Percentiles rank a stretch among this genome's conserved stretches.
Evolutionary conservation across 805 yeast genomes (phyloP).

Genomic region (Naumovozyma castellii): DNA sequence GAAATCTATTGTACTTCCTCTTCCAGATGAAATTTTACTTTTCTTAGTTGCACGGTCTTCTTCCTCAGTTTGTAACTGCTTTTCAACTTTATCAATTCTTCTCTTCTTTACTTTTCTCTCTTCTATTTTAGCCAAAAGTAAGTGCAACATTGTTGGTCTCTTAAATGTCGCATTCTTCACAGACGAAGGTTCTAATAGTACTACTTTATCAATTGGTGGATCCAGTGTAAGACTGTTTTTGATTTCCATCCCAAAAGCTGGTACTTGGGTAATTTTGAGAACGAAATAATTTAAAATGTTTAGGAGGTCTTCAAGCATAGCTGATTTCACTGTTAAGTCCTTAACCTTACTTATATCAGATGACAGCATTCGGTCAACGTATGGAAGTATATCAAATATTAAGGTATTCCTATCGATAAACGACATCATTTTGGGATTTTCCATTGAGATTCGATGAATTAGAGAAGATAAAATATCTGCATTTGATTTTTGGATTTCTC

Average conservation of each 20-base stretch:
- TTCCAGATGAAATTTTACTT: constrained; percentile 5
- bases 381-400: constrained; percentile 30
- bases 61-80: constrained; percentile 8
- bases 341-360: constrained; percentile 19
- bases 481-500: constrained; percentile 24
- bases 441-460: constrained; percentile 10
- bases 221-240: constrained; percentile 15
- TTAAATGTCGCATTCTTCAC: constrained; percentile 17
- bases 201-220: constrained; percentile 25
- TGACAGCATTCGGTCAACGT: constrained; percentile 25
- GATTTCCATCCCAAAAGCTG: constrained; percentile 21
- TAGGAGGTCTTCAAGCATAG: constrained; percentile 32
- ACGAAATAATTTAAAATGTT: constrained; percentile 33
- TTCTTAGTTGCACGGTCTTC: constrained; percentile 16
- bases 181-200: constrained; percentile 17
- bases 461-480: constrained; percentile 25
- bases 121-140: constrained; percentile 25
- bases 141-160: constrained; percentile 17
- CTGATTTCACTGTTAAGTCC: constrained; percentile 18
- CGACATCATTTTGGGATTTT: constrained; percentile 8
- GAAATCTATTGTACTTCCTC: constrained; percentile 25
- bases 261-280: constrained; percentile 31
- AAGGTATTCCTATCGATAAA: constrained; percentile 16
- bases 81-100: constrained; percentile 17
- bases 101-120: constrained; percentile 28